Evolutionary conservation across 1,284 basidiomycete genomes (phyloP).

Genomic region (Volvariella volvacea): DNA sequence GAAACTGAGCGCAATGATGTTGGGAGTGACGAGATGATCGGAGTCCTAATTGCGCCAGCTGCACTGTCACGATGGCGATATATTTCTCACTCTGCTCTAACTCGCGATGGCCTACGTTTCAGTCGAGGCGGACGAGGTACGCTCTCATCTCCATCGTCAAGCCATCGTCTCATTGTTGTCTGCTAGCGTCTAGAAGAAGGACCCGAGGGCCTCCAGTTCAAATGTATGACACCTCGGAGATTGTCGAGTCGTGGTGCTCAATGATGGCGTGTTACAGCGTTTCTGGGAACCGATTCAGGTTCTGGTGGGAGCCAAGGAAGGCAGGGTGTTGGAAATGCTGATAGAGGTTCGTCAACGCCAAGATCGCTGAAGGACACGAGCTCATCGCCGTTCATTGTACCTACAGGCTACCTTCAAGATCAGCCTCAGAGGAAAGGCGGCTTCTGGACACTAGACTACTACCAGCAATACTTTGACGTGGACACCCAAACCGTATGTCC

Average conservation of each 20-base stretch:
- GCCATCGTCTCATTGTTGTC: not conserved
- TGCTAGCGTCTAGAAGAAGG: slow-evolving; percentile 51
- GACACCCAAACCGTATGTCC: slow-evolving; percentile 64
- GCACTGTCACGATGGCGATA: no score
- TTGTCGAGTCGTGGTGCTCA: not conserved
- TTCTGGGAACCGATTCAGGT: slow-evolving; percentile 36
- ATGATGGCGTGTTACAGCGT: slow-evolving; percentile 29
- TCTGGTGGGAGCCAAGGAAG: slow-evolving; percentile 19
- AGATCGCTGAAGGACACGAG: not conserved
- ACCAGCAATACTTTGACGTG: slow-evolving; percentile 76
- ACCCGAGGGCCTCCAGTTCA: slow-evolving; percentile 58
- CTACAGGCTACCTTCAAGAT: slow-evolving; percentile 46
- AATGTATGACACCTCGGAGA: slow-evolving; percentile 31
- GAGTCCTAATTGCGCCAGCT: not conserved
- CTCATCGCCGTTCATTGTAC: slow-evolving; percentile 1
- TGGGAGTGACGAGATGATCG: not conserved
- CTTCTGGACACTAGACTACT: slow-evolving; percentile 76
- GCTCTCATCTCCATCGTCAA: slow-evolving; percentile 7
- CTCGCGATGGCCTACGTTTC: slow-evolving; percentile 49
- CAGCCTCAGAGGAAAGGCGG: slow-evolving; percentile 38
- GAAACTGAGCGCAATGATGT: not conserved
- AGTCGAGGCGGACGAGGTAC: slow-evolving; percentile 51
- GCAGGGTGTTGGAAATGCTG: slow-evolving; percentile 38
- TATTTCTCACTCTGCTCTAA: no score
- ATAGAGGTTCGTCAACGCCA: slow-evolving; percentile 34